These are phyloP conservation scores for Mucor plumbeus DNA, from an alignment of 371 early-diverging fungal genomes.

Conservation along the genomic window DNA sequence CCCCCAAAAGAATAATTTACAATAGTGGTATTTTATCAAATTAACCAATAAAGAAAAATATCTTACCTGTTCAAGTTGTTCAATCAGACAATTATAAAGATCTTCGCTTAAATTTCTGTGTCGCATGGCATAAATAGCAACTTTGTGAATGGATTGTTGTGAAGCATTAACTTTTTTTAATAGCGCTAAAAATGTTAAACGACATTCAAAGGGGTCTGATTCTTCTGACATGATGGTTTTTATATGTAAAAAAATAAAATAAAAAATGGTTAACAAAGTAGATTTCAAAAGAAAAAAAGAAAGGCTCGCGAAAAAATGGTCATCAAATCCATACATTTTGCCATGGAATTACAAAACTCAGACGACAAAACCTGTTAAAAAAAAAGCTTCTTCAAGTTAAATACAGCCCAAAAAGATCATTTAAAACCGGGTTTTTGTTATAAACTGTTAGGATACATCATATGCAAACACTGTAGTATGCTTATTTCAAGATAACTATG, in stretches of 20 bases:
- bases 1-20: background rate
- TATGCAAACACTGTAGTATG: no score
- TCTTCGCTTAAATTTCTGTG: slow-evolving; percentile 71
- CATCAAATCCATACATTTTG: background rate
- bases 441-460: no score
- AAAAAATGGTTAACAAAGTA: background rate
- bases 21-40: background rate
- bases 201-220: slow-evolving; percentile 81
- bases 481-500: no score
- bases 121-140: slow-evolving; percentile 70
- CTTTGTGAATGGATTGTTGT: slow-evolving; percentile 76
- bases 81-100: slow-evolving; percentile 76
- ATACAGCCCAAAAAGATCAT: background rate
- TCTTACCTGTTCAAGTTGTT: slow-evolving; percentile 72
- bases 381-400: background rate
- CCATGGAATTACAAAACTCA: no score
- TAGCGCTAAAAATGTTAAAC: slow-evolving; percentile 65
- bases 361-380: no score
- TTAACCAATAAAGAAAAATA: slow-evolving; percentile 17
- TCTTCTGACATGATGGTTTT: slow-evolving; percentile 45
- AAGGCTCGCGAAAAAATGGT: slow-evolving; percentile 3
- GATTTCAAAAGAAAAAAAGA: background rate
- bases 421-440: background rate
- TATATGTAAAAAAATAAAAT: background rate
- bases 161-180: slow-evolving; percentile 76